These are phyloP conservation scores for Clarireedia monteithiana DNA, from an alignment of 2,329 filamentous ascomycete species.

Conservation along the genomic window DNA sequence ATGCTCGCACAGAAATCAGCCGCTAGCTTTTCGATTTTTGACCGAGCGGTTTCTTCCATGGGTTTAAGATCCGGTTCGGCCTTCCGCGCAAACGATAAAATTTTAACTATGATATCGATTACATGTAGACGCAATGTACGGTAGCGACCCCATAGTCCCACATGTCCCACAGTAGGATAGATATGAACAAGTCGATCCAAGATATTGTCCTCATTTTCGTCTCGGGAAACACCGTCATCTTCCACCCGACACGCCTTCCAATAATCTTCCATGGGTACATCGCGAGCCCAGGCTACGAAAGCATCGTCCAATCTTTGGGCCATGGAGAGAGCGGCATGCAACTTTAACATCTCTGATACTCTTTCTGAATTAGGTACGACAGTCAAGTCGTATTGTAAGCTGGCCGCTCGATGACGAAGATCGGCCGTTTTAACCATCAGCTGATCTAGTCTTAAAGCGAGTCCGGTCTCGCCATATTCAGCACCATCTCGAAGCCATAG, in stretches of 20 bases:
- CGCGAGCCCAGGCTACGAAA: conserved; percentile 6
- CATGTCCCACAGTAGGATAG: conserved; percentile 9
- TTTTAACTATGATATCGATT: conserved; percentile 9
- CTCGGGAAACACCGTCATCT: background rate
- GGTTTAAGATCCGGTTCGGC: background rate
- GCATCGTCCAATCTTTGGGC: conserved; percentile 7
- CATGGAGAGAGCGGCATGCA: background rate
- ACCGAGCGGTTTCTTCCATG: background rate
- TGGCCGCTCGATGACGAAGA: too few species aligned
- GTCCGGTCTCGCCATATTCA: background rate
- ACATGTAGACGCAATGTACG: conserved; percentile 8
- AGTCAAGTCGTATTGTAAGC: conserved; percentile 4
- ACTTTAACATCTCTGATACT: background rate
- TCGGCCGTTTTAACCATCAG: conserved; percentile 1
- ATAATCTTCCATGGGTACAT: conserved; percentile 5
- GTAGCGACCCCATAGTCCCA: conserved; percentile 13
- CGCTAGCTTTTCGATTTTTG: conserved; percentile 1
- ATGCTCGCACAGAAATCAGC: conserved; percentile 13
- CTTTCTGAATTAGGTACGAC: background rate
- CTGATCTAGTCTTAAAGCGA: conserved; percentile 6
- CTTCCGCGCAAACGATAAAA: background rate
- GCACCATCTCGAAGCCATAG: background rate
- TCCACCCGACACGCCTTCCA: conserved; percentile 1
- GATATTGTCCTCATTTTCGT: background rate
- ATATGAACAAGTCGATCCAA: conserved; percentile 4